Percentiles rank a stretch among this genome's conserved stretches.
Conservation (phyloP, 352 stramenopile species). For the Phytophthora capsici region DNA sequence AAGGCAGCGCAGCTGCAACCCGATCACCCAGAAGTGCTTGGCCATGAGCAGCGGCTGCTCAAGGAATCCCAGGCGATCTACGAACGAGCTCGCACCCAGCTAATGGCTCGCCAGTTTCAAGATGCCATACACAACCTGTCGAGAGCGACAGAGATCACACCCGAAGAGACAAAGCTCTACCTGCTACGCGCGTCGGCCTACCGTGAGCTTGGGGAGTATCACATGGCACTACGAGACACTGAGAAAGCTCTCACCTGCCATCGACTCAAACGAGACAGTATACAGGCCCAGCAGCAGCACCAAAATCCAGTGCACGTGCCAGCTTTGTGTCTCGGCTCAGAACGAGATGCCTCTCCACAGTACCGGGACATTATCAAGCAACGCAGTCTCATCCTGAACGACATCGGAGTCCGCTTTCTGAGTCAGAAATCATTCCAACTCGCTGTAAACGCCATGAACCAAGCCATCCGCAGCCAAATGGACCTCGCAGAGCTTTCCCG, state of each 20-base stretch:
- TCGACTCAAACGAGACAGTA: constrained; percentile 27
- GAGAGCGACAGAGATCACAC: constrained; percentile 69
- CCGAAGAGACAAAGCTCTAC: constrained; percentile 74
- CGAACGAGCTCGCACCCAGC: constrained; percentile 58
- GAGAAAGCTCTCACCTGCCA: constrained; percentile 69
- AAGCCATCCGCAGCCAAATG: constrained; percentile 67
- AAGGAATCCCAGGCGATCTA: constrained; percentile 80
- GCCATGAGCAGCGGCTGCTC: constrained; percentile 67
- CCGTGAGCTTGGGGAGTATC: constrained; percentile 65
- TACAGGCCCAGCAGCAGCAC: constrained; percentile 14
- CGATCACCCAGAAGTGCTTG: constrained; percentile 76
- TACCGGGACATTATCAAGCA: constrained; percentile 73
- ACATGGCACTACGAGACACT: constrained; percentile 63
- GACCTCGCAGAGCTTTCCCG: constrained; percentile 55
- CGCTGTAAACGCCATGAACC: constrained; percentile 82
- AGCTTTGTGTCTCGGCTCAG: constrained; percentile 14
- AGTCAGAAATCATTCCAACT: constrained; percentile 66
- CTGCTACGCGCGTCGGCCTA: constrained; percentile 70
- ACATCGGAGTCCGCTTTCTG: constrained; percentile 68
- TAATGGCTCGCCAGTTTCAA: constrained; percentile 57
- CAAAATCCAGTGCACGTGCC: constrained; percentile 16
- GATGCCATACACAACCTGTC: constrained; percentile 74
- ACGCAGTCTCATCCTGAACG: constrained; percentile 80
- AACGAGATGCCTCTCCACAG: constrained; percentile 51
- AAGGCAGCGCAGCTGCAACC: constrained; percentile 60